Percentiles rank a stretch among this genome's conserved stretches.
Conservation (phyloP, 2,329 filamentous ascomycete genomes). For the Pseudogymnoascus sp. region DNA sequence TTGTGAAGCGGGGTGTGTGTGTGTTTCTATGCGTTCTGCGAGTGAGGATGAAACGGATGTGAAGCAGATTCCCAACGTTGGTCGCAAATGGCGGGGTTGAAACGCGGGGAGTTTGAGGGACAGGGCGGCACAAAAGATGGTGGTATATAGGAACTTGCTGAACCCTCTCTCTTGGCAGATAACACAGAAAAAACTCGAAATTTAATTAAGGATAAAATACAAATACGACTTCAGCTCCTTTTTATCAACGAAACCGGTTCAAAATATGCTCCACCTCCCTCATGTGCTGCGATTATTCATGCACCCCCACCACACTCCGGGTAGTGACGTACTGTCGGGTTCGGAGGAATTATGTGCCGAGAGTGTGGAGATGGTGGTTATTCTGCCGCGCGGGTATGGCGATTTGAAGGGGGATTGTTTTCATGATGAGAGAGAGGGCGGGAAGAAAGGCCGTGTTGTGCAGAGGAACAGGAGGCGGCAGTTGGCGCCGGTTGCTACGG, state of each 20-base stretch:
- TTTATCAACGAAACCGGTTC: neutral
- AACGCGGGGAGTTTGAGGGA: neutral
- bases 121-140: neutral
- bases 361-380: neutral
- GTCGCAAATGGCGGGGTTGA: neutral
- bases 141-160: neutral
- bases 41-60: neutral
- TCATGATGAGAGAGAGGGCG: neutral
- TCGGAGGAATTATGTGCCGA: neutral
- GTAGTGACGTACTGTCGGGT: neutral
- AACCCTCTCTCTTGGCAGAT: neutral
- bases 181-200: neutral
- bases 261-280: neutral
- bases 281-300: conserved; percentile 5
- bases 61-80: neutral
- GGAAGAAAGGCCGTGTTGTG: neutral
- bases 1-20: neutral
- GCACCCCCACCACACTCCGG: neutral
- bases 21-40: neutral
- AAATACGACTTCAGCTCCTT: neutral
- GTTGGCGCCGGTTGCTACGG: neutral
- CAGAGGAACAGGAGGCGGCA: neutral
- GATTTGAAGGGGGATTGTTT: neutral
- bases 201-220: neutral
- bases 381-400: neutral